phyloP scores from a whole-genome alignment of 2,329 filamentous ascomycete genomes.

The Didymella pinodella region DNA sequence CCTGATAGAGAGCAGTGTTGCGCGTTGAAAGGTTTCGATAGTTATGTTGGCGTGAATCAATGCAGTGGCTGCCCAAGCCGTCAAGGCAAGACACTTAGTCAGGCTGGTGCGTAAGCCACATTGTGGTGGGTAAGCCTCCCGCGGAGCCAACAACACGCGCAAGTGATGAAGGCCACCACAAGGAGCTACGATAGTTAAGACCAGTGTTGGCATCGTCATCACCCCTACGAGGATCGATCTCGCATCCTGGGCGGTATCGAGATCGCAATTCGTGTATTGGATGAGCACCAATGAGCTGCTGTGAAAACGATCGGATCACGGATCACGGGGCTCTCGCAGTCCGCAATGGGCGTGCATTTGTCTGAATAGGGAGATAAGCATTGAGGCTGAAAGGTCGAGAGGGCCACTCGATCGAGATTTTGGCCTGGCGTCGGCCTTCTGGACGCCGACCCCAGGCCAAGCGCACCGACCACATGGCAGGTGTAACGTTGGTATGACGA shows the following conservation, averaged over 20 bases:
- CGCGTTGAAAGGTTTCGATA: not conserved
- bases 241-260: not conserved
- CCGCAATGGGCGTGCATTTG: constrained; percentile 1
- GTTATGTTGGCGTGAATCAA: not conserved
- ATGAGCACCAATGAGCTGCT: not conserved
- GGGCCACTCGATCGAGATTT: constrained; percentile 21
- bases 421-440: constrained; percentile 22
- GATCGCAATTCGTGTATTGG: not conserved
- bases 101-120: not conserved
- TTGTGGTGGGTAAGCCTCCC: not conserved
- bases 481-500: constrained; percentile 25
- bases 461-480: constrained; percentile 16
- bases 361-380: constrained; percentile 9
- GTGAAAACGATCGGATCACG: not conserved
- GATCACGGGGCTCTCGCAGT: constrained; percentile 5
- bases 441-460: constrained; percentile 20
- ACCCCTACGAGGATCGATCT: constrained; percentile 1
- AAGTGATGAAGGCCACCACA: constrained; percentile 1
- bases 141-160: not conserved
- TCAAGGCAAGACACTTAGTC: not conserved
- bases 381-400: constrained; percentile 24
- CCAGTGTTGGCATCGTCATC: constrained; percentile 18
- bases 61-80: not conserved
- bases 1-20: not conserved
- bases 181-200: not conserved